Conservation (phyloP, 495 filamentous ascomycete genomes). For the Evernia prunastri region DNA sequence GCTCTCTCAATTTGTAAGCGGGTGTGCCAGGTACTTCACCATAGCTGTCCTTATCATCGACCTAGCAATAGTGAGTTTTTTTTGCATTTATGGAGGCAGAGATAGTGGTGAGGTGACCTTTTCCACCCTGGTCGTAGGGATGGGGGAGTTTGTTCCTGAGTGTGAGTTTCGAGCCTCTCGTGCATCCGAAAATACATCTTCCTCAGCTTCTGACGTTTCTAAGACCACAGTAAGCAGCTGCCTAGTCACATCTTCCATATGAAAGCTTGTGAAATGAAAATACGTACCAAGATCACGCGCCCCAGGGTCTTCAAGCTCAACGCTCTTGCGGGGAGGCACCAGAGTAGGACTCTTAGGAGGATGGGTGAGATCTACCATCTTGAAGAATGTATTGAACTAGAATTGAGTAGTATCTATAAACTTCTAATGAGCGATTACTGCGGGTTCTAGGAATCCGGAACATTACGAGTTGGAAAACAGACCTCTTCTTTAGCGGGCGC, state of each 20-base stretch:
- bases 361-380: conserved; percentile 12
- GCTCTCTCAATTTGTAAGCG: conserved; percentile 50
- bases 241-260: not conserved
- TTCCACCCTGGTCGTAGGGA: conserved; percentile 58
- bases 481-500: no score
- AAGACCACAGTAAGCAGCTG: not conserved
- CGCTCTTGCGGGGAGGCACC: conserved; percentile 59
- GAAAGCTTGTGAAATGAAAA: not conserved
- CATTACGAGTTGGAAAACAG: no score
- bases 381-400: not conserved
- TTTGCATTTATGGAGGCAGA: not conserved
- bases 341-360: conserved; percentile 34
- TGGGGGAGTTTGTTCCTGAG: conserved; percentile 44
- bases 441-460: no score
- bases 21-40: conserved; percentile 58
- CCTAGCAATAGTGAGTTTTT: conserved; percentile 9
- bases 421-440: no score
- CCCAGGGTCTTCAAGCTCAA: conserved; percentile 65
- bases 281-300: conserved; percentile 73
- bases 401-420: not conserved
- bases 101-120: conserved; percentile 28
- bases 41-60: conserved; percentile 50
- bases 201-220: conserved; percentile 63
- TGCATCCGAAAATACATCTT: conserved; percentile 90
- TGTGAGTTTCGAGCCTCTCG: conserved; percentile 53